Conservation (phyloP, 768 basidiomycete genomes). For the Trametes meyenii region DNA sequence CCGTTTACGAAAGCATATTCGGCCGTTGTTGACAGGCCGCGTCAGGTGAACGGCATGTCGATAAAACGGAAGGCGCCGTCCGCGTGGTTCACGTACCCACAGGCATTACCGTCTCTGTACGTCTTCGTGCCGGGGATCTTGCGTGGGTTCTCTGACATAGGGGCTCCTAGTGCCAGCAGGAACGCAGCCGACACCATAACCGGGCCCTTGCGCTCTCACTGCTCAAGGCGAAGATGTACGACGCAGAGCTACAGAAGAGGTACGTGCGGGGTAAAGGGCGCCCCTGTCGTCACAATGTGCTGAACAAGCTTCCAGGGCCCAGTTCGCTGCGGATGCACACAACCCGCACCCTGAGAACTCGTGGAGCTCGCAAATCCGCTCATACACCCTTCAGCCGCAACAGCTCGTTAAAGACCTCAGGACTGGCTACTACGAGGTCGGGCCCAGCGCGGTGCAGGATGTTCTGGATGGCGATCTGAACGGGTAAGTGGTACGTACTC, state of each 20-base stretch:
- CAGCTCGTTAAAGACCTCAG: slow-evolving; percentile 25
- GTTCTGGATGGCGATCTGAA: slow-evolving; percentile 22
- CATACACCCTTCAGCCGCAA: slow-evolving; percentile 22
- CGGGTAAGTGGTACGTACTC: slow-evolving; percentile 6
- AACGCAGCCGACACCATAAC: slow-evolving; percentile 13
- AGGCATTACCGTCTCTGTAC: slow-evolving; percentile 20
- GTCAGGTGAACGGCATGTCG: slow-evolving; percentile 12
- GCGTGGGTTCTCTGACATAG: background rate
- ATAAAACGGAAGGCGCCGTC: slow-evolving; percentile 17
- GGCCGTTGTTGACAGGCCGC: background rate
- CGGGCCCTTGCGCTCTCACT: slow-evolving; percentile 16
- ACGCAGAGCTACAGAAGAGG: slow-evolving; percentile 21
- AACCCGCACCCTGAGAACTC: slow-evolving; percentile 11
- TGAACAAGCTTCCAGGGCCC: slow-evolving; percentile 10
- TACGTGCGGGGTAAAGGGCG: background rate
- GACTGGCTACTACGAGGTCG: slow-evolving; percentile 19
- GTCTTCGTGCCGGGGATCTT: background rate
- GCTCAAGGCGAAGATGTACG: slow-evolving; percentile 24
- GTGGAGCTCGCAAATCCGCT: slow-evolving; percentile 24
- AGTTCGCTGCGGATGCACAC: slow-evolving; percentile 15
- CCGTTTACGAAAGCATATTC: background rate
- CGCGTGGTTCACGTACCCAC: slow-evolving; percentile 23
- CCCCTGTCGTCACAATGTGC: background rate
- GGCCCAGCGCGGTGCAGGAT: slow-evolving; percentile 9
- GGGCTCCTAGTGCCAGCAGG: slow-evolving; percentile 19